These are phyloP conservation scores for Candida gigantensis DNA, from an alignment of 1,139 yeast species.

Conservation along the genomic window DNA sequence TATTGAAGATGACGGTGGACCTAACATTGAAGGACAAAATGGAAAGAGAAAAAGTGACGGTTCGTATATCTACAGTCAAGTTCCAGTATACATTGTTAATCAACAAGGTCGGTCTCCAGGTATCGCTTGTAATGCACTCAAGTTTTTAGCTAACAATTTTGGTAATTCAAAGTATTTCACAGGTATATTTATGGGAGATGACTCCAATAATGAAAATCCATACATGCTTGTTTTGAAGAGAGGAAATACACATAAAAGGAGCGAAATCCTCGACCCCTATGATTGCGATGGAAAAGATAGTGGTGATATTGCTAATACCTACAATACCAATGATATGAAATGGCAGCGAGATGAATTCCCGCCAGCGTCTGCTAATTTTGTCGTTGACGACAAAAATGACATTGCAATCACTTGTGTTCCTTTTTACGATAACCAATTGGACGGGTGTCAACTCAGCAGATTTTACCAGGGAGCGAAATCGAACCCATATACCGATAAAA, in stretches of 20 bases:
- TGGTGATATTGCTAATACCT: neutral
- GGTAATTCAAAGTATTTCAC: neutral
- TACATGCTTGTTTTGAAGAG: neutral
- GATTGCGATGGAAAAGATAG: neutral
- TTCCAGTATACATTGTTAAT: constrained; percentile 5
- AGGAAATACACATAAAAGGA: neutral
- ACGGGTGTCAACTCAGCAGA: constrained; percentile 4
- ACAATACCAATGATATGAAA: neutral
- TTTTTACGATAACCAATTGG: constrained; percentile 1
- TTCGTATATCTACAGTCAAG: no score
- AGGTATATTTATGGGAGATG: neutral
- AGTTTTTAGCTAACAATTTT: constrained; percentile 3
- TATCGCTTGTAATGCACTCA: constrained; percentile 2
- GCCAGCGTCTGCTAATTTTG: neutral
- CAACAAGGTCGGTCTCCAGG: constrained; percentile 4
- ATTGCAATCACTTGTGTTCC: constrained; percentile 3
- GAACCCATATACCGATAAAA: neutral
- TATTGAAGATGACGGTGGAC: no score
- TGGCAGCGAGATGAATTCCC: constrained; percentile 6
- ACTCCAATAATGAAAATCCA: neutral
- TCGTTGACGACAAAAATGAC: neutral
- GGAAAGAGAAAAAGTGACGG: no score
- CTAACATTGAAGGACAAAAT: neutral
- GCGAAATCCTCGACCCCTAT: neutral
- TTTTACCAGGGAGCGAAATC: constrained; percentile 12